Evolutionary conservation across 306 rosid genomes (phyloP).

Genomic region (Medicago lupulina): DNA sequence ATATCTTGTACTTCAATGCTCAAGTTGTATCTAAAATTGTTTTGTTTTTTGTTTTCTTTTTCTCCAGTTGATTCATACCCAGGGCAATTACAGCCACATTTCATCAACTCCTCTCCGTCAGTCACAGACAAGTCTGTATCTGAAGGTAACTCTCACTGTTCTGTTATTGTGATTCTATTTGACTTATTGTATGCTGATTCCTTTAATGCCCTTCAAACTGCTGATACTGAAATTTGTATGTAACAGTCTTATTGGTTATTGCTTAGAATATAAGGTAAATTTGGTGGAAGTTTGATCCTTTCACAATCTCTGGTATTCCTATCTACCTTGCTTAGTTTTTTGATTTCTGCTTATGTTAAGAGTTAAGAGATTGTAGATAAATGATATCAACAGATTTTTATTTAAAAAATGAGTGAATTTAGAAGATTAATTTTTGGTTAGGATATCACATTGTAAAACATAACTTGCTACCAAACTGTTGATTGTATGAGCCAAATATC

Average conservation of each 20-base stretch:
- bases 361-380: background rate
- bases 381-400: background rate
- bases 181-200: constrained; percentile 3
- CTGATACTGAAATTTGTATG: constrained; percentile 15
- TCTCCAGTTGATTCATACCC: constrained; percentile 56
- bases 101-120: constrained; percentile 57
- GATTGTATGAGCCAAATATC: constrained; percentile 3
- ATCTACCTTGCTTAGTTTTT: constrained; percentile 19
- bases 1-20: constrained; percentile 35
- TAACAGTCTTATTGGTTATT: background rate
- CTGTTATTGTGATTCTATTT: constrained; percentile 26
- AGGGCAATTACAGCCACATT: constrained; percentile 49
- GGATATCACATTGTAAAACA: constrained; percentile 16
- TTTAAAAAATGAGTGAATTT: background rate
- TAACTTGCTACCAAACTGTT: background rate
- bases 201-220: background rate
- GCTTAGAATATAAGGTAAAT: constrained; percentile 1
- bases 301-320: constrained; percentile 17
- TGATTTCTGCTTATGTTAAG: background rate
- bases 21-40: background rate
- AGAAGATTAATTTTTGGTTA: constrained; percentile 1
- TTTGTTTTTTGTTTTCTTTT: constrained; percentile 11
- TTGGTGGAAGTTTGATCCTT: background rate
- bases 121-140: constrained; percentile 51
- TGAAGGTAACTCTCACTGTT: constrained; percentile 57